Conservation (phyloP, 1,284 basidiomycete species). For the Tylopilus sp. region DNA sequence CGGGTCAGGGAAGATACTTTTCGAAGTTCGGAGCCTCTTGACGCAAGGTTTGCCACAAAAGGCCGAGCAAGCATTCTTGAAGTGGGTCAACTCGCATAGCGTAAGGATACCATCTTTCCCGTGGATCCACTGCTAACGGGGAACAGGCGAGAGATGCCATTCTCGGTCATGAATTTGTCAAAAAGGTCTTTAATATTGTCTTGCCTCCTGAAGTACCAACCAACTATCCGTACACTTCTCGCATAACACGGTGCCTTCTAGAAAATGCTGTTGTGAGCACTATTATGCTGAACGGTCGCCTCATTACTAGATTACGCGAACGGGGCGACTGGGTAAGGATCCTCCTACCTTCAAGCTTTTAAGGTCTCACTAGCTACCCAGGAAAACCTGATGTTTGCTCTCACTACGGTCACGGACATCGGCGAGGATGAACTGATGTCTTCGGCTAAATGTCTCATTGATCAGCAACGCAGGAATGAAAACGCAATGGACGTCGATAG, state of each 20-base stretch:
- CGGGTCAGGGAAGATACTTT: constrained; percentile 49
- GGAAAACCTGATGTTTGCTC: constrained; percentile 65
- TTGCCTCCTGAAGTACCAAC: constrained; percentile 49
- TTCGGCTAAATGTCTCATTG: constrained; percentile 58
- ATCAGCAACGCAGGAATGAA: constrained; percentile 42
- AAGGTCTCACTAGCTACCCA: constrained; percentile 39
- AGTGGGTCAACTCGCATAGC: constrained; percentile 57
- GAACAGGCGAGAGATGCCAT: constrained; percentile 33
- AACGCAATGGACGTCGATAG: constrained; percentile 70
- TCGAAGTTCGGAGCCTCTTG: constrained; percentile 49
- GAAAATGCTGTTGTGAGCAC: constrained; percentile 63
- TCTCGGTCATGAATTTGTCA: constrained; percentile 66
- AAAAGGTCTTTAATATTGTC: constrained; percentile 61
- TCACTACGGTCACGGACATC: constrained; percentile 68
- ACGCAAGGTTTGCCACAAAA: constrained; percentile 44
- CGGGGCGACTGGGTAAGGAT: constrained; percentile 74
- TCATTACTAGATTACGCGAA: constrained; percentile 61
- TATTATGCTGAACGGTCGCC: constrained; percentile 68
- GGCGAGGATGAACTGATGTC: constrained; percentile 70
- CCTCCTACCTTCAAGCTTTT: neutral
- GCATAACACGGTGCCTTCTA: constrained; percentile 67
- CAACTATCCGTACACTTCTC: constrained; percentile 51
- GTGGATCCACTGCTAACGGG: constrained; percentile 4
- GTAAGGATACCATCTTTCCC: constrained; percentile 23
- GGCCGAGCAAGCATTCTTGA: constrained; percentile 62